Base-by-base conservation (phyloP, 1,284 basidiomycete species). In the Peniophora sp. region DNA sequence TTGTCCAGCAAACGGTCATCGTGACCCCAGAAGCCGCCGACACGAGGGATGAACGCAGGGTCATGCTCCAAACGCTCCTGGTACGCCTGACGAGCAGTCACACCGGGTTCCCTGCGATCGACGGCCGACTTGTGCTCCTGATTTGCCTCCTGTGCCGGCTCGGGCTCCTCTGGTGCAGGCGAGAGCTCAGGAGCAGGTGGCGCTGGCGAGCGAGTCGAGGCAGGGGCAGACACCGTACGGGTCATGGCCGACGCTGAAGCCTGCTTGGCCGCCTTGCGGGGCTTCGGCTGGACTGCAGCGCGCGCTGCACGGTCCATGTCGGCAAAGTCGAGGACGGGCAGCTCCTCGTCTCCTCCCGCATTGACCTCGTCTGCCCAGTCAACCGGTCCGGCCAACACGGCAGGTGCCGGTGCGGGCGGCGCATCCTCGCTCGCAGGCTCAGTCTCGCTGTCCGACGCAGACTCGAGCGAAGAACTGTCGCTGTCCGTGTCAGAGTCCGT, bases 11-110 rank as follows among this genome's bases (percentile, higher is more conserved):
- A 69, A 47, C 92, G 83, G 64, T 94, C 90, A 64, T 94, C 92
- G 62, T 94, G 92, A 8, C 88, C 85, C 91, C 90, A 95, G 62
- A 94, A 95, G 55, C 85, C 84, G 53, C 92, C 92, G 12, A 92
- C 86, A 23, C 81, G 85, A 20, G 92, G 92, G 25, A 90, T 85
- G 61, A 84, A 91, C 1, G 89, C 88, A 1, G 92, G 91, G 64
- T 95, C 92, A 19, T 70, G 75, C 57, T 87, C 85, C 22, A 92
- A 71, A 32, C 83, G 79, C 53, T 87, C 77, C 58, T 88, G 83
- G 64, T 91, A 91, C 22, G 80, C 83, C 60, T 89, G 85, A 43
- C 85, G 82, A 38, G 80, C 84, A 22, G 77, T 75, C 54, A 83
- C 81, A 24, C 77, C 79, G 14, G 69, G 60, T 38, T 70, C 65